Conservation (phyloP, 495 filamentous ascomycete genomes). For the Platismatia glauca region DNA sequence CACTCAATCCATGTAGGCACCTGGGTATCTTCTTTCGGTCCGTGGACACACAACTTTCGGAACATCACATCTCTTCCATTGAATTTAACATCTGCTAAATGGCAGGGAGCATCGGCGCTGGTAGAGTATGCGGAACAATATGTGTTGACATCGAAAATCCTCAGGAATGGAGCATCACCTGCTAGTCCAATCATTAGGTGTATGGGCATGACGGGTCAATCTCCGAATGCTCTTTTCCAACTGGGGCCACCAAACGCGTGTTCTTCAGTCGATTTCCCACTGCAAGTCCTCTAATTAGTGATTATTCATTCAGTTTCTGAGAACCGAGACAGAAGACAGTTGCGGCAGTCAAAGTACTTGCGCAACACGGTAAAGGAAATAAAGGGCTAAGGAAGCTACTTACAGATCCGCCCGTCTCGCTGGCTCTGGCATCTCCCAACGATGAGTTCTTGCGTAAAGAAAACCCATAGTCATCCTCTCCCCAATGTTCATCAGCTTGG, state of each 20-base stretch:
- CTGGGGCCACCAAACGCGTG: neutral
- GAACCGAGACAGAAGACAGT: neutral
- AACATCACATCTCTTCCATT: neutral
- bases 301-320: neutral
- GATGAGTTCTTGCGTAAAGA: conserved; percentile 15
- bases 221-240: too few species aligned
- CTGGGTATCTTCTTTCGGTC: neutral
- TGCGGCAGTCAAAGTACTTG: neutral
- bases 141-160: neutral
- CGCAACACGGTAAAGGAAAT: neutral
- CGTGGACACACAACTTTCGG: neutral
- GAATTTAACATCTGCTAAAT: neutral
- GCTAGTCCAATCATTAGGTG: neutral
- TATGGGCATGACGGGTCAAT: neutral
- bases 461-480: conserved; percentile 25
- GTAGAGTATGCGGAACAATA: neutral
- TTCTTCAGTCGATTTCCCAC: conserved; percentile 21
- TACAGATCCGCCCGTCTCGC: conserved; percentile 22
- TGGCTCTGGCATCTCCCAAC: conserved; percentile 24
- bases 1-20: neutral
- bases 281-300: neutral
- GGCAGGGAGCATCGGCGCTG: neutral
- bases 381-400: neutral
- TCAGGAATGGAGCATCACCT: neutral
- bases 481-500: conserved; percentile 15